Percentiles rank a stretch among this genome's conserved stretches.
phyloP scores from a whole-genome alignment of 1,284 basidiomycete species.

The Acaromyces ingoldii region DNA sequence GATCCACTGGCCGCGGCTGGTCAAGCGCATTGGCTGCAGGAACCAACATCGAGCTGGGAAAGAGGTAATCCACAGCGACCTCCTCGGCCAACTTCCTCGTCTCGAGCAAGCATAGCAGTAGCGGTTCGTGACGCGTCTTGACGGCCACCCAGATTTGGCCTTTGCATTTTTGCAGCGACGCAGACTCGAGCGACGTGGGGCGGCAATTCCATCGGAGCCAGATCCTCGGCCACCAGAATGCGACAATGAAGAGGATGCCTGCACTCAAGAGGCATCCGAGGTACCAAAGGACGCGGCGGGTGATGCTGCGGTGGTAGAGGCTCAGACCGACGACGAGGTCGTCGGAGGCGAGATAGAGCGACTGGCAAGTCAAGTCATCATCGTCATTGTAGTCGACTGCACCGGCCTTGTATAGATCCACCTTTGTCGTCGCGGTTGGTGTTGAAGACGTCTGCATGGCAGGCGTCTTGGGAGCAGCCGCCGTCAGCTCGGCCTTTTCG shows the following conservation, averaged over 20 bases:
- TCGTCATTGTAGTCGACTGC: too few species aligned
- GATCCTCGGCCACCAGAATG: slow-evolving; percentile 23
- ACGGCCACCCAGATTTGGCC: not conserved
- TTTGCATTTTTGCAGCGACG: not conserved
- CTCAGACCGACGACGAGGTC: slow-evolving; percentile 24
- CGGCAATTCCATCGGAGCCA: slow-evolving; percentile 23
- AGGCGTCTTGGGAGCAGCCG: not conserved
- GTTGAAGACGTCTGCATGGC: too few species aligned
- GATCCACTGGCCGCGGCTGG: not conserved
- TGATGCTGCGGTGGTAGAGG: slow-evolving; percentile 18
- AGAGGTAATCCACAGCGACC: not conserved
- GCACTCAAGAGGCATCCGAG: slow-evolving; percentile 20
- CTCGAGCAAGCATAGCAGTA: not conserved
- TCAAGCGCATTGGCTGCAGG: not conserved
- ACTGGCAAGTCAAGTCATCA: slow-evolving; percentile 1
- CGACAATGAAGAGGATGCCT: slow-evolving; percentile 22
- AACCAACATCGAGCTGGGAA: not conserved
- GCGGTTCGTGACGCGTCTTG: not conserved
- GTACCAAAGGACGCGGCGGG: slow-evolving; percentile 20
- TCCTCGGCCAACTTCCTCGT: not conserved
- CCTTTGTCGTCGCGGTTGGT: too few species aligned
- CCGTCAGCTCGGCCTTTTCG: not conserved
- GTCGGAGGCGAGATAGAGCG: slow-evolving; percentile 26
- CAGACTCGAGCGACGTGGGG: not conserved
- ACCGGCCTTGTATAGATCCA: too few species aligned